Evolutionary conservation across 371 early-diverging fungal species (phyloP).

Genomic region (Nematocida parisii): DNA sequence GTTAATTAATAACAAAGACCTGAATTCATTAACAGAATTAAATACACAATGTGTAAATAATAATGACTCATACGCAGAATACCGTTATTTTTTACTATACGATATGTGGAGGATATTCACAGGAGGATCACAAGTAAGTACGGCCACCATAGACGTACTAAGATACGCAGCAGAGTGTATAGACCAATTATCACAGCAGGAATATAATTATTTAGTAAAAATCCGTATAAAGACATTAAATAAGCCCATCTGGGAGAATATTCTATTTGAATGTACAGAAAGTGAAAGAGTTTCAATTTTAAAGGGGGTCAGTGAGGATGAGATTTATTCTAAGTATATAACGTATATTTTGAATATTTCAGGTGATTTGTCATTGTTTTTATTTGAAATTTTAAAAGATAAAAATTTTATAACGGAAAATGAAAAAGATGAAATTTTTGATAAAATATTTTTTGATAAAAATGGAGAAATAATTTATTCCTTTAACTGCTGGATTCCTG

Average conservation of each 20-base stretch:
- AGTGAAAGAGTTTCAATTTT: not conserved
- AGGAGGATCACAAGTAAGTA: not conserved
- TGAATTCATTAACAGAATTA: not conserved
- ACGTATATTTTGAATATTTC: not conserved
- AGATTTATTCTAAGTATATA: slow-evolving; percentile 27
- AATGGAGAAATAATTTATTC: slow-evolving; percentile 16
- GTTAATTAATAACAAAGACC: not conserved
- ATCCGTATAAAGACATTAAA: slow-evolving; percentile 19
- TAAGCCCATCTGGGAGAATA: slow-evolving; percentile 18
- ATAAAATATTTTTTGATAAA: slow-evolving; percentile 51
- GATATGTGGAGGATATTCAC: slow-evolving; percentile 49
- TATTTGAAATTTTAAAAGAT: slow-evolving; percentile 23
- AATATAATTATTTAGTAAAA: slow-evolving; percentile 39
- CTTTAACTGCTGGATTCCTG: slow-evolving; percentile 45
- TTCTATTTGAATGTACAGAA: not conserved
- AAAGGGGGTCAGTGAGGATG: not conserved
- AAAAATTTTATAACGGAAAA: not conserved
- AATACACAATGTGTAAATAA: not conserved
- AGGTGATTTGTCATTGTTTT: slow-evolving; percentile 36
- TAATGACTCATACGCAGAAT: not conserved
- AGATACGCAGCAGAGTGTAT: not conserved
- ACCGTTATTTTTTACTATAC: slow-evolving; percentile 23
- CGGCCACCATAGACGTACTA: not conserved
- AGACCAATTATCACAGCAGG: slow-evolving; percentile 2
- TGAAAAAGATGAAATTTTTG: slow-evolving; percentile 33